These are phyloP conservation scores for Breynia disticha DNA, from an alignment of 441 rosid genomes.

Conservation along the genomic window DNA sequence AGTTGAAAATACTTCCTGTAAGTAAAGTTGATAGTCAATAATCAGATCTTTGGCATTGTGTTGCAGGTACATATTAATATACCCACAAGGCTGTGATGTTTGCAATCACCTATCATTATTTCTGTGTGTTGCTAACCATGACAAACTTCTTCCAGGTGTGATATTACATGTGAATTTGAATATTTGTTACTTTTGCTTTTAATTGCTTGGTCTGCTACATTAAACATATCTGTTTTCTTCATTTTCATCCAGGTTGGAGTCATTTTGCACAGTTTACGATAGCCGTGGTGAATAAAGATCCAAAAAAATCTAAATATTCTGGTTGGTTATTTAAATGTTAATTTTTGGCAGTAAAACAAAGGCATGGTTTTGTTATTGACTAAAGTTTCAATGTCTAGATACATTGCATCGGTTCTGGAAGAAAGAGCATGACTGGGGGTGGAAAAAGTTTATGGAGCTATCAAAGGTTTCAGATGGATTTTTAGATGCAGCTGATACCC, in stretches of 20 bases:
- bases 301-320: slow-evolving; percentile 80
- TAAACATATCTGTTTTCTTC: slow-evolving; percentile 3
- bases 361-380: slow-evolving; percentile 19
- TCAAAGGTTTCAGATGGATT: slow-evolving; percentile 77
- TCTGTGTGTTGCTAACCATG: slow-evolving; percentile 92
- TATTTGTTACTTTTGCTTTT: slow-evolving; percentile 6
- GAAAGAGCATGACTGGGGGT: slow-evolving; percentile 99
- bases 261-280: slow-evolving; percentile 99
- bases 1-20: background rate
- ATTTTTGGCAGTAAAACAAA: slow-evolving; percentile 6
- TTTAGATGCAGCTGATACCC: slow-evolving; percentile 62
- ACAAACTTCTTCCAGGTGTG: slow-evolving; percentile 97
- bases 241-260: slow-evolving; percentile 73
- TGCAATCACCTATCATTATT: slow-evolving; percentile 95
- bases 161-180: slow-evolving; percentile 2
- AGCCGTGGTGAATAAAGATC: slow-evolving; percentile 86
- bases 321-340: slow-evolving; percentile 40
- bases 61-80: slow-evolving; percentile 87
- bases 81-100: slow-evolving; percentile 98
- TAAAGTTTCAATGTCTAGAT: slow-evolving; percentile 36
- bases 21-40: background rate
- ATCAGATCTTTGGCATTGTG: too few relatives aligned
- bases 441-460: slow-evolving; percentile 95
- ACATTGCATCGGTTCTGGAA: slow-evolving; percentile 91
- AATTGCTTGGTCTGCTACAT: slow-evolving; percentile 6